Conservation (phyloP, 2,329 filamentous ascomycete species). For the Chaetomium sp. region DNA sequence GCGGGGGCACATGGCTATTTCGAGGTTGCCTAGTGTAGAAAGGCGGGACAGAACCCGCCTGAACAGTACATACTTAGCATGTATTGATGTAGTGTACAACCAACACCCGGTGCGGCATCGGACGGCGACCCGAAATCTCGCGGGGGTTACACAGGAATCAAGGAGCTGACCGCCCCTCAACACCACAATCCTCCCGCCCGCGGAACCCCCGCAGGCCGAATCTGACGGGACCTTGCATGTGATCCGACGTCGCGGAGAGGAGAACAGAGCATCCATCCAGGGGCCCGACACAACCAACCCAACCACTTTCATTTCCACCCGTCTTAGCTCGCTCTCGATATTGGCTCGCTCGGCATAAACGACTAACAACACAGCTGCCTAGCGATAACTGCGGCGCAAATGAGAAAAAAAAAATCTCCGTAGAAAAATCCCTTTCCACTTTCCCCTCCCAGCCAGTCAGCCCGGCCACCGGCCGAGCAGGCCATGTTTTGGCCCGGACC, state of each 20-base stretch:
- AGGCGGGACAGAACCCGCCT: background rate
- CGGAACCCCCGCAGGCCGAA: background rate
- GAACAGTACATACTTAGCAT: background rate
- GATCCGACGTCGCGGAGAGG: background rate
- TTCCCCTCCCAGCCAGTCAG: background rate
- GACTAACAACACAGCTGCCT: background rate
- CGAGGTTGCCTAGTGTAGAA: conserved; percentile 10
- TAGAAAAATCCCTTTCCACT: background rate
- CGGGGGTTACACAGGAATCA: conserved; percentile 1
- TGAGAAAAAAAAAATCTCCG: background rate
- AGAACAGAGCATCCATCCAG: background rate
- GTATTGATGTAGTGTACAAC: background rate
- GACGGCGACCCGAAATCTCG: background rate
- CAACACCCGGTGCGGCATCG: background rate
- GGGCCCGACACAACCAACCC: background rate
- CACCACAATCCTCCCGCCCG: background rate
- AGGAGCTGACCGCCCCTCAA: background rate
- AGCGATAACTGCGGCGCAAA: background rate
- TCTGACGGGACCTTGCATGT: background rate
- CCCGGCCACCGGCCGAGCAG: background rate
- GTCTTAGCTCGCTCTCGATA: background rate
- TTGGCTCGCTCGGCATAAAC: background rate
- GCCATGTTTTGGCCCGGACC: background rate
- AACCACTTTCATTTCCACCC: background rate
- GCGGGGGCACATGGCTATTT: conserved; percentile 5